A percentile compares a stretch with the other conserved stretches of the same genome.
phyloP scores from a whole-genome alignment of 371 early-diverging fungal species.

The Apophysomyces ossiformis region DNA sequence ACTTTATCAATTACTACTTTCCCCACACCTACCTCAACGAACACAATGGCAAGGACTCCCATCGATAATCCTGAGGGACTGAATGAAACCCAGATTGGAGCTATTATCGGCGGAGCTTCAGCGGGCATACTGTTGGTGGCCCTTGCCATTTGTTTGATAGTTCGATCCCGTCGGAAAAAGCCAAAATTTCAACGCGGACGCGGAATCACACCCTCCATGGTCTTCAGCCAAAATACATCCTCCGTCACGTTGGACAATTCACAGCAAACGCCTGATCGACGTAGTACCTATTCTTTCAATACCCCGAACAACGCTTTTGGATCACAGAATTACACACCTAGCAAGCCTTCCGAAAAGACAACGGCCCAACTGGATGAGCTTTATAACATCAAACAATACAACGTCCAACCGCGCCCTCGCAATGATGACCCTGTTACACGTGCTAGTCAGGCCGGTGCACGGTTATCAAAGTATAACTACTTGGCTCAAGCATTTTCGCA shows the following conservation, averaged over 20 bases:
- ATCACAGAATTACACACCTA: slow-evolving; percentile 15
- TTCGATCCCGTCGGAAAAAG: slow-evolving; percentile 1
- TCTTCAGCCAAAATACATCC: not conserved
- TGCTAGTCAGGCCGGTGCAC: slow-evolving; percentile 23
- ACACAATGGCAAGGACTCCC: not conserved
- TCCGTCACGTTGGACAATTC: not conserved
- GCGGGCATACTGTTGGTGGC: slow-evolving; percentile 17
- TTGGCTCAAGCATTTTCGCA: slow-evolving; percentile 46
- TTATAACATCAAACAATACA: slow-evolving; percentile 29
- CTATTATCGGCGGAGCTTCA: slow-evolving; percentile 9
- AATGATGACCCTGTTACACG: not conserved
- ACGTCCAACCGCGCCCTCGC: slow-evolving; percentile 4
- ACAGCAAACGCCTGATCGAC: not conserved
- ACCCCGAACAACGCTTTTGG: slow-evolving; percentile 18
- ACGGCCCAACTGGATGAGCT: slow-evolving; percentile 23
- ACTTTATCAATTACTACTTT: slow-evolving; percentile 2
- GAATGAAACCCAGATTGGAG: slow-evolving; percentile 1
- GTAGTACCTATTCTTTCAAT: slow-evolving; percentile 16
- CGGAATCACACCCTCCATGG: slow-evolving; percentile 21
- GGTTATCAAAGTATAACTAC: slow-evolving; percentile 48
- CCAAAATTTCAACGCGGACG: slow-evolving; percentile 9
- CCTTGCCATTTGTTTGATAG: slow-evolving; percentile 9
- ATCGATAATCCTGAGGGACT: not conserved
- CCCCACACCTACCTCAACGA: too few relatives aligned
- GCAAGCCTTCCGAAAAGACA: slow-evolving; percentile 16